Evolutionary conservation across 1,284 basidiomycete genomes (phyloP).

Genomic region (Marasmius tenuissimus): DNA sequence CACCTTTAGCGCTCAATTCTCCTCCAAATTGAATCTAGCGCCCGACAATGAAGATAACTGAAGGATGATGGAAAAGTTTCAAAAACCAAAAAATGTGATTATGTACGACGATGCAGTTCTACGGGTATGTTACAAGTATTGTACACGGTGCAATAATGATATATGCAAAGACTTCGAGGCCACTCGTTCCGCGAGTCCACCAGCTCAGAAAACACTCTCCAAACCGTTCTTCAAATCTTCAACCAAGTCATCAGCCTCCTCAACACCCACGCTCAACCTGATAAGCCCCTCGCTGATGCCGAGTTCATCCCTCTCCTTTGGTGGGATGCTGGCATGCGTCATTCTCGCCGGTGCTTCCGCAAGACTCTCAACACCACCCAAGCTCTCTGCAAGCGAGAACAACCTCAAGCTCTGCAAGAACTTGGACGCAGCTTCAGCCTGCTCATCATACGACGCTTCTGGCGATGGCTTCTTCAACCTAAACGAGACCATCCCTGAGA

Average conservation of each 20-base stretch:
- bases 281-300: constrained; percentile 86
- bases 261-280: constrained; percentile 81
- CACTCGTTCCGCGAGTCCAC: not conserved
- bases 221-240: constrained; percentile 74
- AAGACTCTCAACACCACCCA: constrained; percentile 91
- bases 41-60: no score
- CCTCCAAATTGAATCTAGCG: no score
- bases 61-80: no score
- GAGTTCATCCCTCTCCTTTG: constrained; percentile 64
- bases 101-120: no score
- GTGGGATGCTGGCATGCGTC: constrained; percentile 82
- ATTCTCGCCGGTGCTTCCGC: constrained; percentile 84
- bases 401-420: constrained; percentile 73
- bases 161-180: no score
- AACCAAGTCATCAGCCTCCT: constrained; percentile 84
- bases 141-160: no score
- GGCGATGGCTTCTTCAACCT: constrained; percentile 51
- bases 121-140: no score
- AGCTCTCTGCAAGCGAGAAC: constrained; percentile 86
- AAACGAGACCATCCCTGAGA: constrained; percentile 84
- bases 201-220: constrained; percentile 21
- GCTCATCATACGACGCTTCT: not conserved
- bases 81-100: no score
- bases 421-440: constrained; percentile 42
- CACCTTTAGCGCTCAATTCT: no score